A percentile compares a stretch with the other conserved stretches of the same genome.
Conservation (phyloP, 2,329 filamentous ascomycete species). For the Diaporthe longicolla region DNA sequence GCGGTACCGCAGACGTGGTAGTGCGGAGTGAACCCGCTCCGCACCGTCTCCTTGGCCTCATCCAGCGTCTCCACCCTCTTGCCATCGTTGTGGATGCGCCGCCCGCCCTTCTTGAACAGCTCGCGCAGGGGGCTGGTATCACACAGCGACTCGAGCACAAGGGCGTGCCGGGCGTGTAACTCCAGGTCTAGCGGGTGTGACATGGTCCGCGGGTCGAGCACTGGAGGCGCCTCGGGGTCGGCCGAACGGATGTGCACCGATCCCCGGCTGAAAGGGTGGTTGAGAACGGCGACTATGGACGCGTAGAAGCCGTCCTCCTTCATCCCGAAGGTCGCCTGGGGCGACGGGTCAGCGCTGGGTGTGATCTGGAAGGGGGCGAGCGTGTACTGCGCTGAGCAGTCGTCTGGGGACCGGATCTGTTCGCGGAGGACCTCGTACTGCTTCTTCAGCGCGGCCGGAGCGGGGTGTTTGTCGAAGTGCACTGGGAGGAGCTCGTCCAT, state of each 20-base stretch:
- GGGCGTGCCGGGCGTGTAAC: conserved; percentile 58
- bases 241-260: conserved; percentile 65
- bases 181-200: conserved; percentile 62
- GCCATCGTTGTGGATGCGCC: conserved; percentile 33
- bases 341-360: conserved; percentile 4
- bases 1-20: conserved; percentile 36
- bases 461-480: background rate
- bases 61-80: conserved; percentile 27
- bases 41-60: conserved; percentile 32
- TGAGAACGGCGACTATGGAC: conserved; percentile 67
- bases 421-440: conserved; percentile 31
- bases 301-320: conserved; percentile 54
- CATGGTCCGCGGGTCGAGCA: conserved; percentile 68
- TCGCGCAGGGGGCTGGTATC: conserved; percentile 54
- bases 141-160: conserved; percentile 57
- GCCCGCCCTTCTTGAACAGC: conserved; percentile 52
- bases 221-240: conserved; percentile 57
- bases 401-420: conserved; percentile 28
- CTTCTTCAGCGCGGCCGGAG: background rate
- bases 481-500: background rate
- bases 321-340: conserved; percentile 9
- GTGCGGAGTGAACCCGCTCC: conserved; percentile 18
- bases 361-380: conserved; percentile 38
- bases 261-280: conserved; percentile 70
- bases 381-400: conserved; percentile 31